phyloP scores from a whole-genome alignment of 768 basidiomycete species.

The Panellus pusillus region DNA sequence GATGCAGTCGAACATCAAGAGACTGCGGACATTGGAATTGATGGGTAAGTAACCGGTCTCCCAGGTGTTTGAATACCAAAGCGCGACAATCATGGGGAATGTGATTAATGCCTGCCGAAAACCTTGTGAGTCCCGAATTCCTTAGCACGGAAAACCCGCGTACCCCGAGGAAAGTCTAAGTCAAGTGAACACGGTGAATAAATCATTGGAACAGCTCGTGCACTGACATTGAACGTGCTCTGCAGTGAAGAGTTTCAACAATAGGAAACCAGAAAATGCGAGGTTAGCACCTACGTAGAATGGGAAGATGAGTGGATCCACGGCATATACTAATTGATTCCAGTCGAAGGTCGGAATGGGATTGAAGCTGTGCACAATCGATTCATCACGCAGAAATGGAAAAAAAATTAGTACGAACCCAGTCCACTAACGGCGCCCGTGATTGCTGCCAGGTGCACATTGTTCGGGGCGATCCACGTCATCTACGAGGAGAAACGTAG shows the following conservation, averaged over 20 bases:
- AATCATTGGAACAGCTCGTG: too few relatives aligned
- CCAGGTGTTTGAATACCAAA: conserved; percentile 34
- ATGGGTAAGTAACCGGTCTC: conserved; percentile 39
- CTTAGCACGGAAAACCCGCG: too few relatives aligned
- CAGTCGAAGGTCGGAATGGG: conserved; percentile 37
- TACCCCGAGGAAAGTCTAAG: conserved; percentile 11
- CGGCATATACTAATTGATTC: conserved; percentile 26
- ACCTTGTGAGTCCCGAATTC: too few relatives aligned
- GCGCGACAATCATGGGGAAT: conserved; percentile 8
- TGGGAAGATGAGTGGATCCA: conserved; percentile 31
- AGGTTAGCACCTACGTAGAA: conserved; percentile 34
- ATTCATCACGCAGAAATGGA: too few relatives aligned
- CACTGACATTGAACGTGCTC: conserved; percentile 20
- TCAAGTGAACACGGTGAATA: too few relatives aligned
- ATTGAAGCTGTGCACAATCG: conserved; percentile 12
- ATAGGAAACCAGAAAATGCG: neutral
- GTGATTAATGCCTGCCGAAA: conserved; percentile 6
- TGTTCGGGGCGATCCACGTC: conserved; percentile 38
- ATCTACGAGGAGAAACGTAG: conserved; percentile 19
- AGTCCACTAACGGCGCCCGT: conserved; percentile 33
- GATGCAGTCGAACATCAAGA: neutral
- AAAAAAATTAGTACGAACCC: conserved; percentile 1
- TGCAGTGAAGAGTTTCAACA: neutral
- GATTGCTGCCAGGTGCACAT: conserved; percentile 31
- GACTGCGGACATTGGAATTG: conserved; percentile 30